Conservation (phyloP, 805 yeast species). For the Metschnikowia cerradonensis region DNA sequence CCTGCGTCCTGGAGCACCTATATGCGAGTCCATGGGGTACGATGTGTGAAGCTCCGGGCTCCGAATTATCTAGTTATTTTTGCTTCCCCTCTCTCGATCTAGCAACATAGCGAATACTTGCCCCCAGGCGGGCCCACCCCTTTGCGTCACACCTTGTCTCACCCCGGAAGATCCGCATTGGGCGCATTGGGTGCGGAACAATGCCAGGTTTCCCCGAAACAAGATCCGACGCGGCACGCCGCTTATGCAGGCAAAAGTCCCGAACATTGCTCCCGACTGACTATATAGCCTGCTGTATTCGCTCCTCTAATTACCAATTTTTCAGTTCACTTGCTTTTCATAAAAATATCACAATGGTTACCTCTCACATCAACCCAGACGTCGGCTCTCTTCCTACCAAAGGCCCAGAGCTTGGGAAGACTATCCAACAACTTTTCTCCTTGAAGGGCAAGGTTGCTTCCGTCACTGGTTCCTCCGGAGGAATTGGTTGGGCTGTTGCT, state of each 20-base stretch:
- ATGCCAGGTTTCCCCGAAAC: conserved; percentile 3
- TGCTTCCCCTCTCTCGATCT: background rate
- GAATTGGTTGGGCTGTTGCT: conserved; percentile 80
- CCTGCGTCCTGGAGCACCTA: background rate
- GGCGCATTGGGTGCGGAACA: conserved; percentile 1
- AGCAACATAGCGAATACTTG: background rate
- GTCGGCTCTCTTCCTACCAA: conserved; percentile 39
- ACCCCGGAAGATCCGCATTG: background rate
- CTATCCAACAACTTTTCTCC: conserved; percentile 66
- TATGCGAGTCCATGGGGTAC: background rate
- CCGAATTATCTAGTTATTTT: background rate
- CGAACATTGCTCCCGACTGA: conserved; percentile 5
- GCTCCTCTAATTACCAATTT: background rate
- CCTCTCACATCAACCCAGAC: conserved; percentile 27
- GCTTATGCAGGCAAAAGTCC: conserved; percentile 2
- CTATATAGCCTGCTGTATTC: conserved; percentile 1
- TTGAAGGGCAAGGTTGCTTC: conserved; percentile 80
- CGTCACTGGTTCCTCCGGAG: conserved; percentile 81
- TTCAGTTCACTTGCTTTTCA: conserved; percentile 1
- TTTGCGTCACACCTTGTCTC: background rate
- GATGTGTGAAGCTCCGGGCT: background rate
- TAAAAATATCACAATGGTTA: conserved; percentile 10
- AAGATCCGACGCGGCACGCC: conserved; percentile 4
- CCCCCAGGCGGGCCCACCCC: background rate
- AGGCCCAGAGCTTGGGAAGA: conserved; percentile 47